Percentiles rank a stretch among this genome's conserved stretches.
Conservation (phyloP, 164 flowering plant species). For the Vitis vinifera region DNA sequence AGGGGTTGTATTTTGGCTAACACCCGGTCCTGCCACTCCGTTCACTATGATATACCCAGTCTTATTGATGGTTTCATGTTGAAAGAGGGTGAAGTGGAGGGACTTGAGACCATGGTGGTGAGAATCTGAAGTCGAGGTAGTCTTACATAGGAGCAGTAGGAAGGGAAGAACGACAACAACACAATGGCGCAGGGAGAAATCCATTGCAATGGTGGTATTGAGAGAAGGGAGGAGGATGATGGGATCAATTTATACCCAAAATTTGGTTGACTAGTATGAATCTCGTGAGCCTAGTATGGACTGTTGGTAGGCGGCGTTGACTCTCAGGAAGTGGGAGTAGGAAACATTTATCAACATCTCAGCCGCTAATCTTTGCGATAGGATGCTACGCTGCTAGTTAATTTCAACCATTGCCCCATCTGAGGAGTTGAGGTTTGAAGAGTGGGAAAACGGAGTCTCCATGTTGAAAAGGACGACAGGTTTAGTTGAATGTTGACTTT, state of each 20-base stretch:
- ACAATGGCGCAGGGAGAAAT: neutral
- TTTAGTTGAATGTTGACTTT: too few species aligned
- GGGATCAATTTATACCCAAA: too few species aligned
- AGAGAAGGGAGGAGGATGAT: neutral
- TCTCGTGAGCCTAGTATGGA: too few species aligned
- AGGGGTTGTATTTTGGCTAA: constrained; percentile 34
- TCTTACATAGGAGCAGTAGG: neutral
- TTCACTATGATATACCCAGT: constrained; percentile 34
- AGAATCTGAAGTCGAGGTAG: constrained; percentile 16
- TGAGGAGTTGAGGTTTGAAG: too few species aligned
- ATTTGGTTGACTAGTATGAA: neutral
- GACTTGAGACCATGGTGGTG: constrained; percentile 31
- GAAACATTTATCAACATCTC: too few species aligned
- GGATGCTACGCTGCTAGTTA: too few species aligned
- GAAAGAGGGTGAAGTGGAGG: constrained; percentile 41
- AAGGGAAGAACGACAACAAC: constrained; percentile 5
- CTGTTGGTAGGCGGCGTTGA: too few species aligned
- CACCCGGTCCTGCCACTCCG: constrained; percentile 33
- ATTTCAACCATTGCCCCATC: too few species aligned
- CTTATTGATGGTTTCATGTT: constrained; percentile 45
- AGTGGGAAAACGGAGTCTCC: too few species aligned
- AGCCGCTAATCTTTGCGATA: too few species aligned
- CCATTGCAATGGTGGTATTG: constrained; percentile 5
- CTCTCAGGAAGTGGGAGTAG: too few species aligned
- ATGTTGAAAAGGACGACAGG: too few species aligned